Evolutionary conservation across 352 stramenopile genomes (phyloP).

Genomic region (Phytophthora cajani): DNA sequence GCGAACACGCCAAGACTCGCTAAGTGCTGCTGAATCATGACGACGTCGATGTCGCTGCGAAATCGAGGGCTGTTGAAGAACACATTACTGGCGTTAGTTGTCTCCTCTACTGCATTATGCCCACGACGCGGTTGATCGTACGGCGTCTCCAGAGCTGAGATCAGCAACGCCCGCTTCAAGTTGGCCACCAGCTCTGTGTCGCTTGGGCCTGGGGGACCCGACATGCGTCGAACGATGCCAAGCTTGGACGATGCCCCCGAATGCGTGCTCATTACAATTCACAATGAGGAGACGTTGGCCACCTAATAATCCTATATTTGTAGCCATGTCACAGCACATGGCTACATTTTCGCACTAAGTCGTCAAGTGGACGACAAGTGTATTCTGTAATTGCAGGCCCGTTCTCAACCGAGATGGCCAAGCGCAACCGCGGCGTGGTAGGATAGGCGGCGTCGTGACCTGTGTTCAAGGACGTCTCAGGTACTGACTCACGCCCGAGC

Average conservation of each 20-base stretch:
- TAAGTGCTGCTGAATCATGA: conserved; percentile 62
- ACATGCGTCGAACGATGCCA: conserved; percentile 7
- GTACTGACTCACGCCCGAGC: not conserved
- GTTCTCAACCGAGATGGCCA: conserved; percentile 5
- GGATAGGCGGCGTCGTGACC: conserved; percentile 7
- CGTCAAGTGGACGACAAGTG: not conserved
- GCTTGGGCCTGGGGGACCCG: not conserved
- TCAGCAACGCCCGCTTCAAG: conserved; percentile 49
- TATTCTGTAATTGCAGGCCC: not conserved
- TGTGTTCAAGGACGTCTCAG: not conserved
- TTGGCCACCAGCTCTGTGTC: conserved; percentile 19
- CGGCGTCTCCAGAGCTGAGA: conserved; percentile 57
- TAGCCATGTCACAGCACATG: not conserved
- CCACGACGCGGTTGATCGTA: conserved; percentile 22
- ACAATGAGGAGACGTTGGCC: not conserved
- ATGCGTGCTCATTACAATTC: conserved; percentile 8
- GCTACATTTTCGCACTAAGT: not conserved
- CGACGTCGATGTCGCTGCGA: conserved; percentile 64
- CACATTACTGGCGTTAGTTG: not conserved
- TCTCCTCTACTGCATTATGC: not conserved
- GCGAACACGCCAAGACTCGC: conserved; percentile 47
- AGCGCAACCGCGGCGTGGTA: conserved; percentile 43
- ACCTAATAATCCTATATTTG: not conserved
- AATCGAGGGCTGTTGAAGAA: conserved; percentile 43
- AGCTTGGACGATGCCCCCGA: not conserved